Base-by-base conservation (phyloP, 495 filamentous ascomycete species). In the Penicillium nucicola region DNA sequence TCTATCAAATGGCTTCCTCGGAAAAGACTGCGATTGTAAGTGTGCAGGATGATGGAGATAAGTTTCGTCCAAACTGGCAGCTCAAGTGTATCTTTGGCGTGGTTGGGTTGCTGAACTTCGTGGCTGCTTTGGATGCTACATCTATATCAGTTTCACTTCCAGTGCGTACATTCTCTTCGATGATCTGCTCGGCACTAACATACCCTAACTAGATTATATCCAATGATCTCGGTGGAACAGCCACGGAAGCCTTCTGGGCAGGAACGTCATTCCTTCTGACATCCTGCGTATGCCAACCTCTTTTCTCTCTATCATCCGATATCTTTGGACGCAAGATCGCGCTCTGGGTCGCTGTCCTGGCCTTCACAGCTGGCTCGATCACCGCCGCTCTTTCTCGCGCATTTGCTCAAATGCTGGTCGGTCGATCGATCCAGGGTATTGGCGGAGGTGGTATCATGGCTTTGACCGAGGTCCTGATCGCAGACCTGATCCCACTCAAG, bases 101-200 rank as follows among this genome's bases (percentile, higher is more conserved):
- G 3, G 70, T 87, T 42, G 71, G 70, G n/a, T 65, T 82, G 13
- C 70, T 88, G 39, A 78, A 78, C 3, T 64, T 88, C 31, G 82
- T 83, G 68, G 82, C 79, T 3, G 84, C 86, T 14, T 67, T 90
- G 19, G 87, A 90, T 63, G 84, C 82, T 2, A 89, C 87, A 4
- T 86, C 82, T 7, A 69, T 89, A 17, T 83, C 81, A n/a, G 83
- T 88, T 20, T 87, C 87, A 8, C 66, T 90, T 36, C 85, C 86
- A 0, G 80, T 83, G 67, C 22, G 69, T 61, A 20, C 18, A 11
- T 15, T 28, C 32, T 17, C 31, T 15, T 22, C 33, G 43, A 37
- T 36, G 30, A 7, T 87, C 23, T 5, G 64, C 87, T 22, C 22
- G 37, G 9, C 9, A 28, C 23, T 28, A 7, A 28, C 23, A 28